Base-by-base conservation (phyloP, 352 stramenopile genomes). In the Plasmopara halstedii region DNA sequence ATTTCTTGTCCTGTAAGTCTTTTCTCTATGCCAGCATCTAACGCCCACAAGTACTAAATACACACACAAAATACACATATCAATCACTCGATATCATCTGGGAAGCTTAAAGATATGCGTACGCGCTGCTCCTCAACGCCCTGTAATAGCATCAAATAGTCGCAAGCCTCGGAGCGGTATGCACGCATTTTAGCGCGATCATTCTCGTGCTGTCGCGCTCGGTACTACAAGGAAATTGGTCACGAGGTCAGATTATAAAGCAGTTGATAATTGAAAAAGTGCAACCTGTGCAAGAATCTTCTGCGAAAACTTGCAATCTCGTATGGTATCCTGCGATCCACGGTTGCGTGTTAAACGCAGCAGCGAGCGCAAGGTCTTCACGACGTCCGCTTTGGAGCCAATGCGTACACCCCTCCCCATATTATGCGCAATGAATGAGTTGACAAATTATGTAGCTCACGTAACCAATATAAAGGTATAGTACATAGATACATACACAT, bases 101-200 rank as follows among this genome's bases (percentile, higher is more conserved):
- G 26, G 34, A 26, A 4, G 47, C 34, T 49, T 10, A 9, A 22
- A 46, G 8, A 34, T 29, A 15, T 18, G 47, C 62, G 53, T 71
- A 91, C 80, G 34, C 75, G 73, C 56, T 90, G 77, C 49, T 89
- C 78, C 31, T 86, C 56, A 8, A 92, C 52, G 51, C 81, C 78
- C 9, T 70, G 55, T 39, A 86, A 53, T 48, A 92, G 50, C 62
- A 77, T 74, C 51, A 89, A 41, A 40, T 83, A 67, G 59, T 92
- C 81, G 14, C 46, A 73, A 9, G 81, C 81, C 49, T 92, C 73
- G 2, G 64, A 57, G n/a, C 81, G 77, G 54, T 76, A 84, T 8
- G 63, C 58, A 18, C 72, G 73, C 69, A 92, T 88, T 50, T 74
- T 82, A 9, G 64, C 48, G 46, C 76, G 75, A 58, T 87, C 69